A percentile compares a stretch with the other conserved stretches of the same genome.
phyloP scores from a whole-genome alignment of 768 basidiomycete species.

The Boletellus ananas region DNA sequence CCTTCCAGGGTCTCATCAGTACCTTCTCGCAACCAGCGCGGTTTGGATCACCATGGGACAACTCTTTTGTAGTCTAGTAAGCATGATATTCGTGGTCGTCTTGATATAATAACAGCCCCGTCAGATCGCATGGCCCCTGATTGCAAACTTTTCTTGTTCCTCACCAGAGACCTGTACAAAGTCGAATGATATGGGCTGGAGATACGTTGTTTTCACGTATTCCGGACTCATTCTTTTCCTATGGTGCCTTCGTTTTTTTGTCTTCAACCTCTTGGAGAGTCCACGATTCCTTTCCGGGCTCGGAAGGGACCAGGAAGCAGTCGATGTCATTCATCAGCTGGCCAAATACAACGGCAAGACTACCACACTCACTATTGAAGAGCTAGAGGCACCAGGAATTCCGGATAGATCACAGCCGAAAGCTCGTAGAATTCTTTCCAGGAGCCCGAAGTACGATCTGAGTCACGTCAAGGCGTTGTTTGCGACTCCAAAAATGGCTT shows the following conservation, averaged over 20 bases:
- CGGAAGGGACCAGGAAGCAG: slow-evolving; percentile 51
- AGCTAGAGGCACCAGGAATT: slow-evolving; percentile 36
- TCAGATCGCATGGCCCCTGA: slow-evolving; percentile 58
- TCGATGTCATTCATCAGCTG: slow-evolving; percentile 44
- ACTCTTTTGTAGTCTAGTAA: slow-evolving; percentile 45
- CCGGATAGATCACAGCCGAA: slow-evolving; percentile 7
- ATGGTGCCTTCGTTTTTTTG: slow-evolving; percentile 49
- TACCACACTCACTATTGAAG: slow-evolving; percentile 40
- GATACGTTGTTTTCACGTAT: slow-evolving; percentile 53
- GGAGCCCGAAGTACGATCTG: slow-evolving; percentile 37
- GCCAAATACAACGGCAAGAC: slow-evolving; percentile 48
- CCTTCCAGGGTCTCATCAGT: slow-evolving; percentile 52
- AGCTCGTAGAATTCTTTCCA: slow-evolving; percentile 30
- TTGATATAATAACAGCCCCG: neutral
- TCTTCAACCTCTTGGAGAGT: slow-evolving; percentile 52
- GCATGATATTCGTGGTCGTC: slow-evolving; percentile 1
- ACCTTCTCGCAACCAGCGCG: slow-evolving; percentile 56
- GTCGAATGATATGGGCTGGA: slow-evolving; percentile 59
- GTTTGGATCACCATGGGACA: slow-evolving; percentile 54
- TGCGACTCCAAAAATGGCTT: slow-evolving; percentile 57
- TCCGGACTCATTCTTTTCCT: slow-evolving; percentile 51
- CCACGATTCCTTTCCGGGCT: slow-evolving; percentile 55
- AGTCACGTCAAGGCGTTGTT: slow-evolving; percentile 60
- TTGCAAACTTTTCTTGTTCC: slow-evolving; percentile 51
- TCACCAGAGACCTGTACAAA: slow-evolving; percentile 34